Percentiles rank a stretch among this genome's conserved stretches.
phyloP scores from a whole-genome alignment of 78 protist genomes.

The Neovahlkampfia damariscottae region DNA sequence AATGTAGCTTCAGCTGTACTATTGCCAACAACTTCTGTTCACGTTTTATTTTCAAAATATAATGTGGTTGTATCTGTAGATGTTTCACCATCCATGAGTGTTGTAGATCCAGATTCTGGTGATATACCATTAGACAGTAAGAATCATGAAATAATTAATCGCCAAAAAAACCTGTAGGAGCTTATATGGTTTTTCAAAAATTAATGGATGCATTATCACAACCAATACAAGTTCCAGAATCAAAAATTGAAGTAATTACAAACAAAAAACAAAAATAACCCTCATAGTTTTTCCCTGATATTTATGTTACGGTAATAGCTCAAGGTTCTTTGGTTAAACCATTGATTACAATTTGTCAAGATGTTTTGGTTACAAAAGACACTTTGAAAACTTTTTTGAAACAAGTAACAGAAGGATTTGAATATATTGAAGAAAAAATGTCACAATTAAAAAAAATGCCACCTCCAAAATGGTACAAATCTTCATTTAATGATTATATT shows the following conservation, averaged over 20 bases:
- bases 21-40: not conserved
- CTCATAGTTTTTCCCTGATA: too few species aligned
- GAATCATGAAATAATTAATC: too few species aligned
- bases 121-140: not conserved
- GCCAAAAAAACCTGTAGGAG: too few species aligned
- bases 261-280: not conserved
- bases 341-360: not conserved
- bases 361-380: not conserved
- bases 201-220: not conserved
- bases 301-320: not conserved
- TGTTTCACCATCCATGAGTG: not conserved
- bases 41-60: not conserved
- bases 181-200: not conserved
- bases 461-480: too few species aligned
- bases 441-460: too few species aligned
- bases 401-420: not conserved
- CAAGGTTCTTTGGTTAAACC: not conserved
- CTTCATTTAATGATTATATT: not conserved
- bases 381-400: not conserved
- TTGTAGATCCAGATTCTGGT: not conserved
- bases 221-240: too few species aligned
- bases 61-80: not conserved
- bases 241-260: too few species aligned
- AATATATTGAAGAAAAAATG: not conserved
- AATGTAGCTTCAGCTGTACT: too few species aligned